Evolutionary conservation across 257 asterid genomes (phyloP), one percentile per base, ranked within the genome.

Genomic region (Forsythia suspensa): DNA sequence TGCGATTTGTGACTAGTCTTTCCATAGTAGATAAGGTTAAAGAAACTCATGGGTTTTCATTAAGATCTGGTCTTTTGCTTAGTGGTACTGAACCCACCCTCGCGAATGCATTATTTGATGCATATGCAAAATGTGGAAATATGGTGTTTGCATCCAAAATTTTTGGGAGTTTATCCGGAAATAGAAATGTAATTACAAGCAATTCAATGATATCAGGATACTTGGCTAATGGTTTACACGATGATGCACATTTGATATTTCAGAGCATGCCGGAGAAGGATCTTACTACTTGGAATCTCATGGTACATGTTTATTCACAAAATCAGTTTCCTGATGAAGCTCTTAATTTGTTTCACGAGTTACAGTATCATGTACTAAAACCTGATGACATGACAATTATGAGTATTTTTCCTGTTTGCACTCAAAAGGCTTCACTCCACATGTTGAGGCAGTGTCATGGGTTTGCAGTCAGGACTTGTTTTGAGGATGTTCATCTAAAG

Each of bases 381-480:
- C 98, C 94, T 67, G 97, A 89, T 74, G 76, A 87, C 77, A 86
- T 84, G 91, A 81, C 91, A 74, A 83, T 93, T 48, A 82, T 89
- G 87, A 90, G 92, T 77, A 77, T 93, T 37, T 87, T 93, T 82
- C 94, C 91, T 36, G 89, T 88, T 73, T 93, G 97, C 77, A 89
- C 87, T 80, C 92, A 89, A 82, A 82, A 77, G 85, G 91, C 96
- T 73, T 93, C 97, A 61, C 85, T 82, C 77, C 84, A 84, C 86
- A 81, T 88, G 82, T 86, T 92, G 85, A 90, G 83, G 79, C 97
- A 92, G 89, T 92, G 96, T 68, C 98, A 93, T 71, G 91, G 91
- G 71, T 92, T 85, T 76, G 83, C 81, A 44, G 71, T 84, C 41
- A 79, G 92, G 83, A 82, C 89, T 66, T 88, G 88, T 78, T 87